These are phyloP conservation scores for Xerocomus brunneocitrinus DNA, from an alignment of 768 basidiomycete species.

Conservation along the genomic window DNA sequence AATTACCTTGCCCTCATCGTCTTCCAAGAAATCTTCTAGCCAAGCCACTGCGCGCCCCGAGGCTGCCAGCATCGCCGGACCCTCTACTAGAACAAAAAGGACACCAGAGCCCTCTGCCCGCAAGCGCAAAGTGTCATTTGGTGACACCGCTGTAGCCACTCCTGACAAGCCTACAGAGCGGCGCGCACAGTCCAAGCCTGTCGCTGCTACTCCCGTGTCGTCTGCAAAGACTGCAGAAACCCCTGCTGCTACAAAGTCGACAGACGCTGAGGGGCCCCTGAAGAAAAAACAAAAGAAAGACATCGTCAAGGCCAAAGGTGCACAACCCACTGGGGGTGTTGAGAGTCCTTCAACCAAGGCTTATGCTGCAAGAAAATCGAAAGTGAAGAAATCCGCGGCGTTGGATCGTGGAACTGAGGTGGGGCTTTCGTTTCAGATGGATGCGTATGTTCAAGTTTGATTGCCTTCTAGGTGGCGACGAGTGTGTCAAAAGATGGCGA, in stretches of 20 bases:
- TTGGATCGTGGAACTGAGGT: conserved; percentile 10
- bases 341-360: conserved; percentile 10
- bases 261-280: conserved; percentile 3
- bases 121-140: conserved; percentile 27
- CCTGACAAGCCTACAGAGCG: not conserved
- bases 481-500: not conserved
- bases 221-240: not conserved
- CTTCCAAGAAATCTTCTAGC: not conserved
- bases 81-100: not conserved
- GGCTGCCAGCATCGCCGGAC: not conserved
- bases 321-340: not conserved
- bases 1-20: not conserved
- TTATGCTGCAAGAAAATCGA: conserved; percentile 1
- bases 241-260: not conserved
- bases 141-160: not conserved
- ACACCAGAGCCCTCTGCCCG: conserved; percentile 7
- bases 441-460: not conserved
- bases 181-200: conserved; percentile 8
- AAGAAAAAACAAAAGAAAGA: conserved; percentile 19
- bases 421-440: not conserved
- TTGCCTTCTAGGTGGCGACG: conserved; percentile 8
- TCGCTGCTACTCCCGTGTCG: not conserved
- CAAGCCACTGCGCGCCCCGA: not conserved
- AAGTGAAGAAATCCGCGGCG: conserved; percentile 3
- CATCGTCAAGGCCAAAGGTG: conserved; percentile 1